Evolutionary conservation across 2,329 filamentous ascomycete genomes (phyloP).

Genomic region (Bipolaris victoriae): DNA sequence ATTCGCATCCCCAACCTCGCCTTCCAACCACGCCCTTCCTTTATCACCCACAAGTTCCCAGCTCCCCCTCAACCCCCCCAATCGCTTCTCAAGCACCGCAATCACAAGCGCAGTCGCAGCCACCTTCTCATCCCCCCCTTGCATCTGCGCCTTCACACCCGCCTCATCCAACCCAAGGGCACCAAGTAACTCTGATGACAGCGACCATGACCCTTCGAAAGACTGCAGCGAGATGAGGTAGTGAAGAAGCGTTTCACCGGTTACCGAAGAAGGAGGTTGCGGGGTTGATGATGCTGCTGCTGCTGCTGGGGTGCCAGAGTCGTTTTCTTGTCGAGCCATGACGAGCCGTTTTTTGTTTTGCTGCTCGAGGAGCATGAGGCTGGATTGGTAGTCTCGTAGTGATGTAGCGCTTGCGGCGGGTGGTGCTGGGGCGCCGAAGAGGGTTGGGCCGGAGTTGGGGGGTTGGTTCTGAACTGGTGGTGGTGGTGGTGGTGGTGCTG

Average conservation of each 20-base stretch:
- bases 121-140: conserved; percentile 17
- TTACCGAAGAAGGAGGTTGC: conserved; percentile 18
- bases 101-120: conserved; percentile 55
- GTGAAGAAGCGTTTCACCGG: conserved; percentile 42
- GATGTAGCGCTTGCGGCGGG: neutral
- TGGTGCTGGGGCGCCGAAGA: neutral
- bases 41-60: conserved; percentile 71
- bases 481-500: neutral
- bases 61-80: conserved; percentile 57
- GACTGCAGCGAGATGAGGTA: conserved; percentile 61
- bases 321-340: neutral
- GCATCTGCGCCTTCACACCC: neutral
- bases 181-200: conserved; percentile 20
- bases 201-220: conserved; percentile 62
- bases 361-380: conserved; percentile 81
- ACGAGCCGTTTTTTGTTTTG: conserved; percentile 61
- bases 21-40: conserved; percentile 54
- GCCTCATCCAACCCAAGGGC: conserved; percentile 1
- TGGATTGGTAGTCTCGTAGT: conserved; percentile 85
- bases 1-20: neutral
- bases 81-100: conserved; percentile 56
- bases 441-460: too few relatives aligned
- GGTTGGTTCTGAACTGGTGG: too few relatives aligned
- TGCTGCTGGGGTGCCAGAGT: neutral
- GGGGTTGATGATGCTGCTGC: too few relatives aligned